These are phyloP conservation scores for Ailanthus altissimus DNA, from an alignment of 345 rosid genomes.

Conservation along the genomic window DNA sequence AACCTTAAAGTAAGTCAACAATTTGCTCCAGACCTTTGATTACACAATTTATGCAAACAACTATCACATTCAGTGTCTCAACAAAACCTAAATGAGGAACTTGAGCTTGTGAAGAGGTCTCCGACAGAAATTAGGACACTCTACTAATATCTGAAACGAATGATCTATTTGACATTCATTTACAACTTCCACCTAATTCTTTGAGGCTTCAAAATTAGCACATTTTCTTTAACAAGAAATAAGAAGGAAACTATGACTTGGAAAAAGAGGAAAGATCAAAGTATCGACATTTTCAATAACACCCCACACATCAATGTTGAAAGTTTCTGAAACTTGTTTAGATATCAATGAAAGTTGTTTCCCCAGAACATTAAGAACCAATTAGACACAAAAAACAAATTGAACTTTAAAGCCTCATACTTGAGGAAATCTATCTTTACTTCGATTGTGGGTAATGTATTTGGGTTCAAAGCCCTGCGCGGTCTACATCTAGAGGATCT, in stretches of 20 bases:
- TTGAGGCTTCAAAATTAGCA: not conserved
- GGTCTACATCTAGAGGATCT: too few relatives aligned
- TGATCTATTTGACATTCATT: not conserved
- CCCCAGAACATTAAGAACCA: not conserved
- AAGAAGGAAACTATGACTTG: too few relatives aligned
- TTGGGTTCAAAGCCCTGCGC: too few relatives aligned
- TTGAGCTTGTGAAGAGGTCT: not conserved
- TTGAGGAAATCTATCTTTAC: not conserved
- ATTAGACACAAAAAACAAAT: not conserved
- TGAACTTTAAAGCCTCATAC: not conserved
- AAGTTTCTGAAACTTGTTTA: not conserved
- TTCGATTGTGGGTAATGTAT: too few relatives aligned
- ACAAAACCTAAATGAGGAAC: not conserved
- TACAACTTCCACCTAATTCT: not conserved
- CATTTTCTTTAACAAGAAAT: too few relatives aligned
- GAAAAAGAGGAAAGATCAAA: too few relatives aligned
- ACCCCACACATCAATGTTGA: not conserved
- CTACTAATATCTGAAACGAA: not conserved
- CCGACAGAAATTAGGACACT: not conserved
- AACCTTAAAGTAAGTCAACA: not conserved
- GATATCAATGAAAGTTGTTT: not conserved
- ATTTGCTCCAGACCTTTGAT: not conserved
- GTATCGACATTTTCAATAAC: not conserved
- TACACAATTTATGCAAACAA: not conserved
- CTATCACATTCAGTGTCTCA: not conserved